Conservation (phyloP, 139 green algal genomes). For the Dunaliella primolecta region DNA sequence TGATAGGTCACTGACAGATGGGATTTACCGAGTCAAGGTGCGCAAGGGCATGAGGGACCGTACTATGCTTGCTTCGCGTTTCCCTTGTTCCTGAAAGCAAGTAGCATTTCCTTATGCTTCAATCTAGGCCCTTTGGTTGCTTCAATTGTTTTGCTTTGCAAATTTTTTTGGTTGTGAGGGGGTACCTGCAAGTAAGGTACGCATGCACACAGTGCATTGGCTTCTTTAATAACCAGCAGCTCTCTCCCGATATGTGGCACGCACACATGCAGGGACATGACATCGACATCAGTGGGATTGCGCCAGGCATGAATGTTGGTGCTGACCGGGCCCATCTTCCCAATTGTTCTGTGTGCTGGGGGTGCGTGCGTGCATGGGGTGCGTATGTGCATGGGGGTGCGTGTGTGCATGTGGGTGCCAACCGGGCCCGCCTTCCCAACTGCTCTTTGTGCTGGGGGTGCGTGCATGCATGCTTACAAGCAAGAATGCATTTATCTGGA, state of each 20-base stretch:
- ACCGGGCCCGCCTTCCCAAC: conserved; percentile 35
- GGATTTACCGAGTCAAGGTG: not conserved
- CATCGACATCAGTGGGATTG: conserved; percentile 33
- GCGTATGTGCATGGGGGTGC: no score
- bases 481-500: no score
- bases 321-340: conserved; percentile 22
- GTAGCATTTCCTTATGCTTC: not conserved
- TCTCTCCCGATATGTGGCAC: no score
- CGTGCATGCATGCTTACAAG: no score
- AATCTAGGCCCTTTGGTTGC: not conserved
- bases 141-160: not conserved
- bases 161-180: not conserved
- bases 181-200: not conserved
- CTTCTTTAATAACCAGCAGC: no score
- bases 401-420: no score
- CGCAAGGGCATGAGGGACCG: no score
- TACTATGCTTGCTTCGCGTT: no score
- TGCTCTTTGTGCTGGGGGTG: conserved; percentile 42
- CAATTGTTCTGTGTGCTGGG: conserved; percentile 44
- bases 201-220: not conserved
- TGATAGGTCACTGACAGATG: not conserved
- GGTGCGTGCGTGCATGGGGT: no score
- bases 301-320: conserved; percentile 20
- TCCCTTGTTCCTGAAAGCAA: not conserved
- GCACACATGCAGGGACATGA: conserved; percentile 17